Evolutionary conservation across 208 protist genomes (phyloP), one percentile per base, ranked within the genome.

Genomic region (Crithidia mellificae): DNA sequence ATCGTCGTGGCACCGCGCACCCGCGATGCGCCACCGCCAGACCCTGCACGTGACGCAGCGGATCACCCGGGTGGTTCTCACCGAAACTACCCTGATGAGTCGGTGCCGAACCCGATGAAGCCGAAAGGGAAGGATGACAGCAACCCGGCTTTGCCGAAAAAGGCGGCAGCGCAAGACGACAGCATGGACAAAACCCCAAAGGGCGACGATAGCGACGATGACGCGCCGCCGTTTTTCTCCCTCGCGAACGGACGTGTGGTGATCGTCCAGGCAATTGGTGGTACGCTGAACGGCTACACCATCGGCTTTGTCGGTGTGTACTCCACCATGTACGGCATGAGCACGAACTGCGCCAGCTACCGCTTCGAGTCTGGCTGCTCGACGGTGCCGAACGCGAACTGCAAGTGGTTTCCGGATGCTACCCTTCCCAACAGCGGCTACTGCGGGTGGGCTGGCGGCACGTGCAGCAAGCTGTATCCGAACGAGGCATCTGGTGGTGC

Each of bases 271-370:
- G 62, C 72, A 1, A 62, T 83, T 25, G 81, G 80, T 29, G 87
- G 74, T 11, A 71, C 62, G 0, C 63, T 94, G 38, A 86, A 87
- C 67, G 90, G 90, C 32, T 89, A 84, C 76, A 78, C 73, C 30
- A 91, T 90, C 56, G 87, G 87, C 29, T 93, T 91, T 34, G 87
- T 95, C 38, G 79, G 64, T 41, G 83, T 92, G 20, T 91, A 92
- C 72, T 72, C 78, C 2, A 77, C 74, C 14, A 46, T 92, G 22
- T 91, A 85, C 75, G 66, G 73, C 34, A 76, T 65, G 38, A 81
- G 78, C 49, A 86, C 71, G 27, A 87, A 90, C 62, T 95, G 90
- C 72, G 73, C 73, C 17, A 12, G 32, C 6, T 89, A 77, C 78
- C 55, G 64, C 19, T 51, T 36, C 15, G 27, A 74, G 58, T 66